Percentiles rank a stretch among this genome's conserved stretches.
Conservation (phyloP, 192 early-diverging fungal species). For the Coemansia biformis region DNA sequence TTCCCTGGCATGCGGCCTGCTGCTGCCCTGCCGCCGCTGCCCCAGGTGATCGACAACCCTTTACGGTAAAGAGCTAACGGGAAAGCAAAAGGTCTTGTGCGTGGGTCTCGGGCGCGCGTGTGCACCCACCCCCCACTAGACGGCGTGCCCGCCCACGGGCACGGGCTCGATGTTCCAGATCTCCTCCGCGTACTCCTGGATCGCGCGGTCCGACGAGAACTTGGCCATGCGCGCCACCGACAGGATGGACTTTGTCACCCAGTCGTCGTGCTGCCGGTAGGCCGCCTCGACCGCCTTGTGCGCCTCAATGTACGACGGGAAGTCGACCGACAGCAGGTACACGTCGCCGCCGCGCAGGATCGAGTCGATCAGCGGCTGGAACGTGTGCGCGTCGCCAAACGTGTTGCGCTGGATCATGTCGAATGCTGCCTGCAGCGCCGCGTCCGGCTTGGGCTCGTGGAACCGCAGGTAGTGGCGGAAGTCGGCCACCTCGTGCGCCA, state of each 20-base stretch:
- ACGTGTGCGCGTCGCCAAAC: slow-evolving; percentile 78
- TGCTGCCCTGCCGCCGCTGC: too few species aligned
- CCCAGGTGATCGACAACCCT: too few species aligned
- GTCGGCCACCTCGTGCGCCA: slow-evolving; percentile 90
- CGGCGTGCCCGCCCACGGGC: slow-evolving; percentile 25
- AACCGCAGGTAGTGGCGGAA: slow-evolving; percentile 88
- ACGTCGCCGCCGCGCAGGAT: slow-evolving; percentile 83
- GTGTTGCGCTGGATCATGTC: slow-evolving; percentile 71
- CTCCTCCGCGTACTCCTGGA: slow-evolving; percentile 87
- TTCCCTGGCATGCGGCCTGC: too few species aligned
- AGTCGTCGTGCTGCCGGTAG: slow-evolving; percentile 74
- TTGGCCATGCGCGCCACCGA: slow-evolving; percentile 92
- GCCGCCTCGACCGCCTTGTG: slow-evolving; percentile 78
- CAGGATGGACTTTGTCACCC: slow-evolving; percentile 86
- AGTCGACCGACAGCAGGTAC: slow-evolving; percentile 63
- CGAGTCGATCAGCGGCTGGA: slow-evolving; percentile 71
- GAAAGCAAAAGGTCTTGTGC: neutral
- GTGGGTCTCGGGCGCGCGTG: too few species aligned
- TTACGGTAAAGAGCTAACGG: too few species aligned
- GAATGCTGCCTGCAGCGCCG: slow-evolving; percentile 74
- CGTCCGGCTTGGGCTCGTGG: slow-evolving; percentile 69
- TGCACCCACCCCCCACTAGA: too few species aligned
- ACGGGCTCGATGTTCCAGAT: slow-evolving; percentile 83
- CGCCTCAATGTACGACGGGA: slow-evolving; percentile 69
- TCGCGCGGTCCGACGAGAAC: slow-evolving; percentile 83